A percentile compares a stretch with the other conserved stretches of the same genome.
Evolutionary conservation across 2,329 filamentous ascomycete genomes (phyloP).

Genomic region (Chaetothyriales sp.): DNA sequence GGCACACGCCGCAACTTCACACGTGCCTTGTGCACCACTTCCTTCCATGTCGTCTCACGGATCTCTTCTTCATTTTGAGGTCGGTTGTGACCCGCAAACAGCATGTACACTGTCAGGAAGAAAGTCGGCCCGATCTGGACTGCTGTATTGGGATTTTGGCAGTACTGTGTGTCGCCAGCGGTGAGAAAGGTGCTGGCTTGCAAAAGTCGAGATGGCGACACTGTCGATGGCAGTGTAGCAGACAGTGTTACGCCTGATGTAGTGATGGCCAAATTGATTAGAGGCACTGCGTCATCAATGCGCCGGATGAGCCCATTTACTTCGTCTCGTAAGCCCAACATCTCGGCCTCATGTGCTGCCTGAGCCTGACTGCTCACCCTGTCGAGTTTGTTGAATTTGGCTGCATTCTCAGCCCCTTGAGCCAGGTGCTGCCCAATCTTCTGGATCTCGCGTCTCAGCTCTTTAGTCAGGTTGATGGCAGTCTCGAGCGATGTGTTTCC

Average conservation of each 20-base stretch:
- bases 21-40: conserved; percentile 84
- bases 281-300: conserved; percentile 81
- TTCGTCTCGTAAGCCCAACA: conserved; percentile 57
- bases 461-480: conserved; percentile 68
- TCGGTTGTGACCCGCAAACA: conserved; percentile 67
- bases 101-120: conserved; percentile 81
- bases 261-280: conserved; percentile 86
- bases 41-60: conserved; percentile 73
- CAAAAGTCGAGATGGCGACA: conserved; percentile 78
- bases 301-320: conserved; percentile 61
- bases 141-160: conserved; percentile 45
- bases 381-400: conserved; percentile 23
- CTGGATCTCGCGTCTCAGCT: conserved; percentile 71
- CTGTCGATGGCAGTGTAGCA: conserved; percentile 61
- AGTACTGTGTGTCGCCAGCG: conserved; percentile 72
- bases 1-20: conserved; percentile 66
- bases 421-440: conserved; percentile 63
- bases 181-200: conserved; percentile 89
- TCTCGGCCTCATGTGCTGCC: conserved; percentile 46
- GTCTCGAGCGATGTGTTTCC: conserved; percentile 75
- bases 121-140: conserved; percentile 83
- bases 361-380: conserved; percentile 26
- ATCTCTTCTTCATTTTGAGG: conserved; percentile 43
- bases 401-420: conserved; percentile 43
- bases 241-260: conserved; percentile 82